Evolutionary conservation across 192 early-diverging fungal genomes (phyloP).

Genomic region (Coemansia javaensis): DNA sequence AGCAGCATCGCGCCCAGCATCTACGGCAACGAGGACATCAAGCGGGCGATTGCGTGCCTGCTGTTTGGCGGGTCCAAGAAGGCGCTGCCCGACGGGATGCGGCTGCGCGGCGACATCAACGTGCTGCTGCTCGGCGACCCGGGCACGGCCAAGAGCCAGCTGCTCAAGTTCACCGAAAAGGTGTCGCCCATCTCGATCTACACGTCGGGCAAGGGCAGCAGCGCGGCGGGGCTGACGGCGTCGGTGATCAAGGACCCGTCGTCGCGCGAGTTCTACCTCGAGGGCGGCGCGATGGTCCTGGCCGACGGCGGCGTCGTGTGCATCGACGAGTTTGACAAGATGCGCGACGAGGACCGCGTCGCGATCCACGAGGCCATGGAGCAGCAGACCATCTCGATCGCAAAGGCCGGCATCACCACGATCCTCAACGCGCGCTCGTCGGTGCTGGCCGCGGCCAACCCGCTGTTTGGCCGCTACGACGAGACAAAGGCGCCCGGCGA

Average conservation of each 20-base stretch:
- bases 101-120: conserved; percentile 96
- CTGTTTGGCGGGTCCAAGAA: conserved; percentile 97
- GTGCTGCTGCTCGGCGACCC: conserved; percentile 96
- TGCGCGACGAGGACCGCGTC: conserved; percentile 98
- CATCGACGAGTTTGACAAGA: conserved; percentile 99
- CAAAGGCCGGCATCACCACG: conserved; percentile 99
- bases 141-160: conserved; percentile 96
- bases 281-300: conserved; percentile 99
- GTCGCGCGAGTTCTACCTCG: conserved; percentile 92
- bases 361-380: conserved; percentile 99
- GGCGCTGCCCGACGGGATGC: conserved; percentile 93
- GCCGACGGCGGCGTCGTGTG: conserved; percentile 99
- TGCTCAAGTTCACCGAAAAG: conserved; percentile 98
- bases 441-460: conserved; percentile 96
- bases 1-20: conserved; percentile 95
- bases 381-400: conserved; percentile 99
- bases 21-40: conserved; percentile 95
- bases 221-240: conserved; percentile 97
- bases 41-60: conserved; percentile 90
- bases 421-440: conserved; percentile 96
- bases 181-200: conserved; percentile 98
- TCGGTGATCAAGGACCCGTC: conserved; percentile 90
- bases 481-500: conserved; percentile 97
- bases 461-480: conserved; percentile 97
- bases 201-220: conserved; percentile 98